Evolutionary conservation across 805 yeast species (phyloP).

Genomic region (Sporopachydermia quercuum): DNA sequence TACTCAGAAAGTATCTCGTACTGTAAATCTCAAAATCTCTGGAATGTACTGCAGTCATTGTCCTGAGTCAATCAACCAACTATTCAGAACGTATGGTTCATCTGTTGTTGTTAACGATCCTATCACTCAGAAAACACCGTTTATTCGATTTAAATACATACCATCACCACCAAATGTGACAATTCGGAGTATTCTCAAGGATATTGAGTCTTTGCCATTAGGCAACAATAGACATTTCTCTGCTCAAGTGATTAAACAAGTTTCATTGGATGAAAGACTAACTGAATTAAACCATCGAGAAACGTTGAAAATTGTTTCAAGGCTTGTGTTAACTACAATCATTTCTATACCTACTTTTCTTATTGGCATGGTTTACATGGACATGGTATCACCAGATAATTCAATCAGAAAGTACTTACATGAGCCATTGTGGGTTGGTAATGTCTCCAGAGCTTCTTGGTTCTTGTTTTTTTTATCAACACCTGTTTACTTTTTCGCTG

Average conservation of each 20-base stretch:
- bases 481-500: constrained; percentile 62
- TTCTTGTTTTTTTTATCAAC: constrained; percentile 48
- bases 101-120: constrained; percentile 42
- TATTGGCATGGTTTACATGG: constrained; percentile 58
- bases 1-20: constrained; percentile 34
- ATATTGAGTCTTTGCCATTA: constrained; percentile 28
- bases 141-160: constrained; percentile 46
- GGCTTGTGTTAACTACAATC: constrained; percentile 34
- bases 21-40: constrained; percentile 37
- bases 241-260: constrained; percentile 37
- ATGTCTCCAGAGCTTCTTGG: constrained; percentile 50
- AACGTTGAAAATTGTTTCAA: constrained; percentile 26
- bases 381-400: constrained; percentile 30
- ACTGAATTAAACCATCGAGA: constrained; percentile 33
- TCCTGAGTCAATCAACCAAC: constrained; percentile 38
- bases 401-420: constrained; percentile 37
- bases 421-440: constrained; percentile 48
- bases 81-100: constrained; percentile 37
- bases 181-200: constrained; percentile 37
- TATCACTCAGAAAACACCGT: constrained; percentile 39
- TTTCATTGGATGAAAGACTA: constrained; percentile 51
- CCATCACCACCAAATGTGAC: constrained; percentile 42
- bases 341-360: constrained; percentile 55
- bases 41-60: constrained; percentile 63
- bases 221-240: constrained; percentile 24